Conservation (phyloP, 768 basidiomycete species). For the Hypholoma fasciculare region DNA sequence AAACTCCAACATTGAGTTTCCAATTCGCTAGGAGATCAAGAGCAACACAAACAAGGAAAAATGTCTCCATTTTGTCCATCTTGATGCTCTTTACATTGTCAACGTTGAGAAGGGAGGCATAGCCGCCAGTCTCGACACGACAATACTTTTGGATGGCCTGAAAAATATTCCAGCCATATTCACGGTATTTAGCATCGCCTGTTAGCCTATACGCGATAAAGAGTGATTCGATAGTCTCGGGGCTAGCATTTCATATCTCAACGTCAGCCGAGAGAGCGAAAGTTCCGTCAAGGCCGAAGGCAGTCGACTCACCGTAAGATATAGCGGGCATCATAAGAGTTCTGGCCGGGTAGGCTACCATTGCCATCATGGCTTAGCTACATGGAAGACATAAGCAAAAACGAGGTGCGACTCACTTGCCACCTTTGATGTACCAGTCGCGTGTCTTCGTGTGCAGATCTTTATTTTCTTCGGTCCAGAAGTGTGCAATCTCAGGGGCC, state of each 20-base stretch:
- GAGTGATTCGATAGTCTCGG: conserved; percentile 92
- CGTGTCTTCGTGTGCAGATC: conserved; percentile 35
- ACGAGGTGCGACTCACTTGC: conserved; percentile 38
- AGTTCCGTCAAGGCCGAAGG: background rate
- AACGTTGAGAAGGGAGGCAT: conserved; percentile 83
- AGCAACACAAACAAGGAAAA: conserved; percentile 68
- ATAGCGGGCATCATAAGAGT: conserved; percentile 85
- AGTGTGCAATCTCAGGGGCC: conserved; percentile 87
- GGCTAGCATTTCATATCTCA: conserved; percentile 39
- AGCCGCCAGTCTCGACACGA: conserved; percentile 76
- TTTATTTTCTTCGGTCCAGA: conserved; percentile 57
- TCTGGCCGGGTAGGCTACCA: conserved; percentile 27
- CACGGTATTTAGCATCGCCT: conserved; percentile 77
- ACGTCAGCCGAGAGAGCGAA: background rate
- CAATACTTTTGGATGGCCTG: conserved; percentile 87
- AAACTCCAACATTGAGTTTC: background rate
- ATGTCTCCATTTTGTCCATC: conserved; percentile 96
- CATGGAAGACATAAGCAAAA: background rate
- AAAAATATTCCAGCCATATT: conserved; percentile 90
- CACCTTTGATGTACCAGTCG: conserved; percentile 94
- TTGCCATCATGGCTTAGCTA: background rate
- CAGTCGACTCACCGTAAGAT: conserved; percentile 65
- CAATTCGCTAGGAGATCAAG: background rate
- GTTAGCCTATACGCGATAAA: conserved; percentile 91
- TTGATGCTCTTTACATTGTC: conserved; percentile 65